phyloP scores from a whole-genome alignment of 2,329 filamentous ascomycete genomes.

The Lomentospora prolificans region DNA sequence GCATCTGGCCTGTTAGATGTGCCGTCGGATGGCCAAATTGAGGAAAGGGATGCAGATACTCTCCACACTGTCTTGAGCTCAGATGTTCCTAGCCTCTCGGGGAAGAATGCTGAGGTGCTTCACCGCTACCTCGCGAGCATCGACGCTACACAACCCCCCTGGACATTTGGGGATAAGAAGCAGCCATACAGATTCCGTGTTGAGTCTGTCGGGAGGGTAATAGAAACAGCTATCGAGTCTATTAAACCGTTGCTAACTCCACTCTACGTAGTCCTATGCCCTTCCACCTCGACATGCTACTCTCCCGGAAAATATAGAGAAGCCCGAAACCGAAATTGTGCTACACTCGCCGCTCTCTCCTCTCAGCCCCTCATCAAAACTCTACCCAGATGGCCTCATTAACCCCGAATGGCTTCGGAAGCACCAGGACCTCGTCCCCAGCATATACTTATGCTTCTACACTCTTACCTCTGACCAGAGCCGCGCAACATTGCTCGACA shows the following conservation, averaged over 20 bases:
- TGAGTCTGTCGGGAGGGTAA: slow-evolving; percentile 70
- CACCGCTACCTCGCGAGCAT: slow-evolving; percentile 55
- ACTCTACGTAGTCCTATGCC: slow-evolving; percentile 34
- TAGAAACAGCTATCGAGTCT: neutral
- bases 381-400: slow-evolving; percentile 86
- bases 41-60: slow-evolving; percentile 44
- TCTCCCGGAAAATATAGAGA: slow-evolving; percentile 40
- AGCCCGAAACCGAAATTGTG: slow-evolving; percentile 37
- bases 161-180: slow-evolving; percentile 49
- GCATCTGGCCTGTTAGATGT: slow-evolving; percentile 59
- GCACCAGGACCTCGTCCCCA: slow-evolving; percentile 76
- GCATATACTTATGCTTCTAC: slow-evolving; percentile 74
- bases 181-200: slow-evolving; percentile 56
- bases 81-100: slow-evolving; percentile 57
- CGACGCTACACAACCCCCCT: slow-evolving; percentile 56
- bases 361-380: slow-evolving; percentile 67
- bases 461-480: slow-evolving; percentile 61
- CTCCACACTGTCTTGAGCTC: slow-evolving; percentile 56
- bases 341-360: slow-evolving; percentile 90
- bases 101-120: slow-evolving; percentile 54
- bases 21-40: slow-evolving; percentile 28
- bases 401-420: slow-evolving; percentile 77
- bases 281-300: slow-evolving; percentile 48
- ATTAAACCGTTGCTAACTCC: neutral
- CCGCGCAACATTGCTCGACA: slow-evolving; percentile 72